A percentile compares a stretch with the other conserved stretches of the same genome.
phyloP scores from a whole-genome alignment of 352 stramenopile species.

The Phytophthora europaea region DNA sequence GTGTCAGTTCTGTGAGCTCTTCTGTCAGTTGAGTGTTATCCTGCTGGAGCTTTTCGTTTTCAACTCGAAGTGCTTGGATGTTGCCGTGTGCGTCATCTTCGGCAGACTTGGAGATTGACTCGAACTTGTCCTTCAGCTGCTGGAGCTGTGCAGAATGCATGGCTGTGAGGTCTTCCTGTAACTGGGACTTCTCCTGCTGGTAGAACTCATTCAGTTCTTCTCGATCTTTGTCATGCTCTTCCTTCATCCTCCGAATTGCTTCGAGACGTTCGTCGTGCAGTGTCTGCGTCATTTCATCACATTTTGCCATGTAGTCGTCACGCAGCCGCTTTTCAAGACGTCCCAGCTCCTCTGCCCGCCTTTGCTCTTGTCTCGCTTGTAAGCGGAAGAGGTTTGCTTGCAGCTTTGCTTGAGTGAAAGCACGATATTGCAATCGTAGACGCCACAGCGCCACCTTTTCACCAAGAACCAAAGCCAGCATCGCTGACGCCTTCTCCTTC shows the following conservation, averaged over 20 bases:
- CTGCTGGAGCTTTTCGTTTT: conserved; percentile 24
- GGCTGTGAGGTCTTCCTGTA: conserved; percentile 57
- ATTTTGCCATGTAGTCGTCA: conserved; percentile 65
- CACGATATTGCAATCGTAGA: conserved; percentile 29
- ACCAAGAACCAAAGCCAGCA: conserved; percentile 37
- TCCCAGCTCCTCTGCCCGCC: conserved; percentile 34
- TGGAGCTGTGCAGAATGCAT: conserved; percentile 39
- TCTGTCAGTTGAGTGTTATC: conserved; percentile 10
- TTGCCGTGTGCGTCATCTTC: conserved; percentile 14
- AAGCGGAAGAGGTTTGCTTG: conserved; percentile 1
- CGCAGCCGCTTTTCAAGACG: conserved; percentile 55
- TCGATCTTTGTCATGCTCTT: conserved; percentile 57
- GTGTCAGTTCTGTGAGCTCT: conserved; percentile 19
- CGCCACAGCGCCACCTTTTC: conserved; percentile 28
- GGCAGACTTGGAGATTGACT: conserved; percentile 14
- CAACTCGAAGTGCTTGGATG: conserved; percentile 13
- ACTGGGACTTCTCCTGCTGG: conserved; percentile 65
- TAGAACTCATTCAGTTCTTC: conserved; percentile 63
- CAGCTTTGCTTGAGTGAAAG: conserved; percentile 33
- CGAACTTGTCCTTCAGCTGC: conserved; percentile 35
- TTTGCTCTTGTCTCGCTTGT: conserved; percentile 13
- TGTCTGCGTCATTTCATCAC: conserved; percentile 63
- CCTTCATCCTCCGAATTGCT: conserved; percentile 53
- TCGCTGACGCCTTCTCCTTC: conserved; percentile 41
- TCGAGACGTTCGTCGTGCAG: conserved; percentile 62